Conservation (phyloP, 176 grass and related monocot species). For the Eleusine indica region DNA sequence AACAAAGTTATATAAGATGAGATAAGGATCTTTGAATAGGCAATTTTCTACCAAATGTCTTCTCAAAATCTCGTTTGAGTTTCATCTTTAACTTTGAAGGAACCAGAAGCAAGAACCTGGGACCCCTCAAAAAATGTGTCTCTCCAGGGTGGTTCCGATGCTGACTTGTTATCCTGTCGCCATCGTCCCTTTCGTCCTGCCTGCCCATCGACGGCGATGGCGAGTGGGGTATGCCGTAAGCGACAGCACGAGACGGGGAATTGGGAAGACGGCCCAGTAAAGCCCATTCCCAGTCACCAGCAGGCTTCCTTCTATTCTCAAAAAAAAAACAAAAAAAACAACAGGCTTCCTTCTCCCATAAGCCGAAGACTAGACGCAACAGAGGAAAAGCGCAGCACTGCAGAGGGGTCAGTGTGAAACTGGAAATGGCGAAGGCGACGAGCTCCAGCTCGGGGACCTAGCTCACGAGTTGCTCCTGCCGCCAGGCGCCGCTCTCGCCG, state of each 20-base stretch:
- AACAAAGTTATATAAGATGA: too few species aligned
- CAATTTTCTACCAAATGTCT: too few species aligned
- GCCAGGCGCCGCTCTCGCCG: background rate
- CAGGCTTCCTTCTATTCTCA: background rate
- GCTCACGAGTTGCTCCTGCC: constrained; percentile 25
- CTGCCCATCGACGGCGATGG: background rate
- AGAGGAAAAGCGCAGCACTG: constrained; percentile 2
- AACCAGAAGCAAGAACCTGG: too few species aligned
- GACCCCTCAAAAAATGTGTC: too few species aligned
- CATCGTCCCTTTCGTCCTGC: background rate
- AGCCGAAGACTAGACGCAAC: constrained; percentile 10
- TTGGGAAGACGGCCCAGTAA: background rate
- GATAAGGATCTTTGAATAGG: too few species aligned
- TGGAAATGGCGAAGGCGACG: constrained; percentile 54
- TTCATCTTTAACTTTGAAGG: too few species aligned
- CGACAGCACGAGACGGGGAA: background rate
- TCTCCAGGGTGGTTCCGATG: background rate
- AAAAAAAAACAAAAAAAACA: too few species aligned
- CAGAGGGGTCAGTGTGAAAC: constrained; percentile 29
- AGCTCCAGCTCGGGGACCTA: constrained; percentile 53
- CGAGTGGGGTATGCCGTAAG: background rate
- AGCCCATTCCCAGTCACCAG: background rate
- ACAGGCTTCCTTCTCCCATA: background rate
- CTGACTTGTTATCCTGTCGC: background rate
- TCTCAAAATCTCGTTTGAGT: too few species aligned